These are phyloP conservation scores for Phytophthora megakarya DNA, from an alignment of 352 stramenopile genomes.

Conservation along the genomic window DNA sequence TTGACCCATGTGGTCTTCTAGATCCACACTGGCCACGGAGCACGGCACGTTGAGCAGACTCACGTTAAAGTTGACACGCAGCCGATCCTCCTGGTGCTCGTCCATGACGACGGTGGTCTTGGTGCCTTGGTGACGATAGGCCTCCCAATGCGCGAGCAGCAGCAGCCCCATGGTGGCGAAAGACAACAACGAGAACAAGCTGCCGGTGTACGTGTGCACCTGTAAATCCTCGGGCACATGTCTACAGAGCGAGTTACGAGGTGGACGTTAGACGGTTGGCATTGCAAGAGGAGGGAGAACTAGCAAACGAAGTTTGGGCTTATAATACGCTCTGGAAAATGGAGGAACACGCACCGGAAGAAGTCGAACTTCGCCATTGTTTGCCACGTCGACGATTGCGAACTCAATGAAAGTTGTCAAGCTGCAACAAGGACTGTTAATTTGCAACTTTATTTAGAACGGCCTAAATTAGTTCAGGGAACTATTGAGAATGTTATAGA, in stretches of 20 bases:
- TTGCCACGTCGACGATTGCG: constrained; percentile 34
- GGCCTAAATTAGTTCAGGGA: background rate
- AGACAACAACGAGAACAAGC: constrained; percentile 74
- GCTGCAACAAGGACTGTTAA: background rate
- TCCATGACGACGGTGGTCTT: constrained; percentile 72
- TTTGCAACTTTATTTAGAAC: background rate
- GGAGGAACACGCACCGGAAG: constrained; percentile 53
- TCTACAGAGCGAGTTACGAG: constrained; percentile 36
- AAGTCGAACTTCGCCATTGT: constrained; percentile 57
- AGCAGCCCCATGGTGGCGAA: constrained; percentile 60
- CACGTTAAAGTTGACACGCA: constrained; percentile 89
- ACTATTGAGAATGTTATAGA: background rate
- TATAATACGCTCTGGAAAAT: background rate
- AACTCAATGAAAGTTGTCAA: constrained; percentile 12
- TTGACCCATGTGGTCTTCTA: constrained; percentile 84
- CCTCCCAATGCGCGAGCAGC: constrained; percentile 62
- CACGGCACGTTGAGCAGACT: constrained; percentile 78
- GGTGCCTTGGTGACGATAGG: constrained; percentile 49
- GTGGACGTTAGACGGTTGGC: constrained; percentile 6
- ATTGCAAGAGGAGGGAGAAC: constrained; percentile 10
- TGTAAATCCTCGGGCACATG: constrained; percentile 81
- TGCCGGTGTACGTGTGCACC: constrained; percentile 57
- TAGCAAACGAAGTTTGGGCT: background rate
- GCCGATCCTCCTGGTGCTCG: constrained; percentile 77
- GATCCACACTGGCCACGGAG: constrained; percentile 69